These are phyloP conservation scores for Xanthoparmelia taractica DNA, from an alignment of 495 filamentous ascomycete genomes.

Conservation along the genomic window DNA sequence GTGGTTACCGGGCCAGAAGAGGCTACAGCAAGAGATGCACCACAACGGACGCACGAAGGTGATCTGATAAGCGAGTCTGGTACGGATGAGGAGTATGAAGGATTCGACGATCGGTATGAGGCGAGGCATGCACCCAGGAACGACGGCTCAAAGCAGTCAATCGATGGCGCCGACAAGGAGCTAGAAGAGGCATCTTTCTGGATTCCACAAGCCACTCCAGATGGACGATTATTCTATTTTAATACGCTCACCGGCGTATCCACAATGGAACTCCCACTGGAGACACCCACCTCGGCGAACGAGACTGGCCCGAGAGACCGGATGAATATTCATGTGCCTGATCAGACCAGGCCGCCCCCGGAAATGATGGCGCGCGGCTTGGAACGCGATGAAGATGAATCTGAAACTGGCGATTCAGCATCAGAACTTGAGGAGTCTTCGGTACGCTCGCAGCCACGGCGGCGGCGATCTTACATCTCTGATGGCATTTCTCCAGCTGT, in stretches of 20 bases:
- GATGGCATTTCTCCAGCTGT: slow-evolving; percentile 80
- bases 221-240: slow-evolving; percentile 94
- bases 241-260: slow-evolving; percentile 92
- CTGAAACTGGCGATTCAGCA: slow-evolving; percentile 66
- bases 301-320: slow-evolving; percentile 83
- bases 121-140: slow-evolving; percentile 52
- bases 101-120: slow-evolving; percentile 59
- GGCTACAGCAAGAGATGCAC: slow-evolving; percentile 34
- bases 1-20: slow-evolving; percentile 71
- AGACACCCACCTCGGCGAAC: slow-evolving; percentile 71
- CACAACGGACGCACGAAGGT: slow-evolving; percentile 35
- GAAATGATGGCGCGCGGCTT: slow-evolving; percentile 86
- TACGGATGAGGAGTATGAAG: slow-evolving; percentile 57
- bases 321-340: slow-evolving; percentile 78
- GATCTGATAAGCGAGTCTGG: slow-evolving; percentile 53
- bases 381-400: slow-evolving; percentile 73
- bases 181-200: slow-evolving; percentile 91
- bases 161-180: slow-evolving; percentile 61
- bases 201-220: slow-evolving; percentile 94
- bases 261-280: slow-evolving; percentile 86
- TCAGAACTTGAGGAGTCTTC: slow-evolving; percentile 74
- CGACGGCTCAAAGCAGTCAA: slow-evolving; percentile 51
- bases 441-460: slow-evolving; percentile 49
- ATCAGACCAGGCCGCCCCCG: slow-evolving; percentile 83
- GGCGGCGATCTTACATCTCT: slow-evolving; percentile 55